Evolutionary conservation across 176 grass and related monocot genomes (phyloP).

Genomic region (Puccinellia tenuiflora): DNA sequence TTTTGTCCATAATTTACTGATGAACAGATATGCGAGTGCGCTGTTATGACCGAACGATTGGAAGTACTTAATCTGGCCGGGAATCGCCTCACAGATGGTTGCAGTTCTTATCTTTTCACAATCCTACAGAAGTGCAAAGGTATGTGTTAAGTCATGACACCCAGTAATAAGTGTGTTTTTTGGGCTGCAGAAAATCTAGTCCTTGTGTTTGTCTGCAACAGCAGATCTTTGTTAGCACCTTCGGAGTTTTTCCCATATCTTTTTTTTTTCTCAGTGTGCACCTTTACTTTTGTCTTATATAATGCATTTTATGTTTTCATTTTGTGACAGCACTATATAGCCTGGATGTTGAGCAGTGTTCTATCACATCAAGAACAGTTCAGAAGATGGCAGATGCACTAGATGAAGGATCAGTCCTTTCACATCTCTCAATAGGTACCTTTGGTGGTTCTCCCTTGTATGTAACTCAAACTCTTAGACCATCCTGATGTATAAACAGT

Average conservation of each 20-base stretch:
- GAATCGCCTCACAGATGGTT: slow-evolving; percentile 94
- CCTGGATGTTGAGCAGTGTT: slow-evolving; percentile 93
- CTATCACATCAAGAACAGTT: slow-evolving; percentile 88
- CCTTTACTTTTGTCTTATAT: slow-evolving; percentile 8
- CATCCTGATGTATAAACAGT: slow-evolving; percentile 22
- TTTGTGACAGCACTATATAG: slow-evolving; percentile 70
- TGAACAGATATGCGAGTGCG: slow-evolving; percentile 88
- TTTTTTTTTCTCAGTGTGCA: slow-evolving; percentile 22
- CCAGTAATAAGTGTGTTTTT: neutral
- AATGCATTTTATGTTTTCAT: slow-evolving; percentile 15
- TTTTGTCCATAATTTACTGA: slow-evolving; percentile 19
- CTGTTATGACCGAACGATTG: slow-evolving; percentile 64
- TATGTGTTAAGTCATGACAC: neutral
- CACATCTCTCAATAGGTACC: slow-evolving; percentile 93
- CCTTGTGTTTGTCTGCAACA: neutral
- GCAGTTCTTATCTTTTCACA: slow-evolving; percentile 91
- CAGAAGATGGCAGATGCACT: slow-evolving; percentile 87
- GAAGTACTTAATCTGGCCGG: slow-evolving; percentile 95
- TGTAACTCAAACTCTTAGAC: neutral
- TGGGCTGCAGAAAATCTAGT: neutral
- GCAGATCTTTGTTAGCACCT: neutral
- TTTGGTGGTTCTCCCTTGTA: slow-evolving; percentile 14
- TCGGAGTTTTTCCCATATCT: neutral
- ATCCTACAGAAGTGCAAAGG: slow-evolving; percentile 91
- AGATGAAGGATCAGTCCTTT: slow-evolving; percentile 68